Evolutionary conservation across 2,329 filamentous ascomycete genomes (phyloP).

Genomic region (Colletotrichum zoysiae): DNA sequence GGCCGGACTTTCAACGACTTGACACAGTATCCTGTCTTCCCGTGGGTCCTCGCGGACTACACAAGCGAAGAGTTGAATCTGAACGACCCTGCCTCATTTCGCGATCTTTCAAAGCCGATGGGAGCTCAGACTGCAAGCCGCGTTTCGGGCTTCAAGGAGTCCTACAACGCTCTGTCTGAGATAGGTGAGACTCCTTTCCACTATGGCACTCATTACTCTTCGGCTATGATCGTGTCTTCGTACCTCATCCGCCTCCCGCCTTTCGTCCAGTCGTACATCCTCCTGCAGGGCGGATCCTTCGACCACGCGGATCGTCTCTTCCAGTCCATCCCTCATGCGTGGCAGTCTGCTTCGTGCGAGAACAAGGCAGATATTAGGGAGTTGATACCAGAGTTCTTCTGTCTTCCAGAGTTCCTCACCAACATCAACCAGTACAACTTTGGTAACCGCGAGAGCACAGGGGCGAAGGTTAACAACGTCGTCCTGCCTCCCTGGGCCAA

Average conservation of each 20-base stretch:
- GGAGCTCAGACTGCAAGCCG: slow-evolving; percentile 85
- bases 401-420: slow-evolving; percentile 92
- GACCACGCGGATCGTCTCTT: slow-evolving; percentile 97
- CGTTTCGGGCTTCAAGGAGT: slow-evolving; percentile 83
- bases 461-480: slow-evolving; percentile 85
- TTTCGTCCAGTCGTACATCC: slow-evolving; percentile 94
- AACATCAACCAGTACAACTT: slow-evolving; percentile 97
- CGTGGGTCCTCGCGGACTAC: slow-evolving; percentile 97
- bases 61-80: slow-evolving; percentile 93
- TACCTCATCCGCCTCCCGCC: slow-evolving; percentile 96
- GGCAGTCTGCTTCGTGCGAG: slow-evolving; percentile 88
- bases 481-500: slow-evolving; percentile 96
- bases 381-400: slow-evolving; percentile 97
- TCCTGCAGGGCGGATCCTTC: slow-evolving; percentile 95
- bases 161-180: slow-evolving; percentile 89
- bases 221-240: slow-evolving; percentile 97
- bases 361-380: slow-evolving; percentile 97
- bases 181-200: slow-evolving; percentile 96
- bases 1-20: slow-evolving; percentile 97
- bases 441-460: slow-evolving; percentile 84
- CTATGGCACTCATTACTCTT: slow-evolving; percentile 98
- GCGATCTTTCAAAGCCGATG: slow-evolving; percentile 96
- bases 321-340: slow-evolving; percentile 90
- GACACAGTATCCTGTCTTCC: slow-evolving; percentile 98
- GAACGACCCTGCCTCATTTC: slow-evolving; percentile 84